Evolutionary conservation across 225 moss, liverwort and hornwort species (phyloP).

Genomic region (Rhytidiadelphus loreus): DNA sequence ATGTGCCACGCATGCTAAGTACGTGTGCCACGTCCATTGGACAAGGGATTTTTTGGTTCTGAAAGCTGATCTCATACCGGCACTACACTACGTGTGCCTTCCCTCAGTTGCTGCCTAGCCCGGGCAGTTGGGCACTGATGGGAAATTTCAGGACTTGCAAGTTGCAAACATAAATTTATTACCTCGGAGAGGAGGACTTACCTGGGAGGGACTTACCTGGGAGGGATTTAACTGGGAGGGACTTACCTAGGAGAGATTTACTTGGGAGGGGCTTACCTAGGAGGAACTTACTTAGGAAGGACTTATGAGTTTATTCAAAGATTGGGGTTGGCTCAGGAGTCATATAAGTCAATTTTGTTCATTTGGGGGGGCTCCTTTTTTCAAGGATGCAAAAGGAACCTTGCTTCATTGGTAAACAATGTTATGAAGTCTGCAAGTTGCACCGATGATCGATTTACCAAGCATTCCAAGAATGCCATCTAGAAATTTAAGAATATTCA

Average conservation of each 20-base stretch:
- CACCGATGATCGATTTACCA: fast-evolving
- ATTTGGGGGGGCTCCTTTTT: fast-evolving
- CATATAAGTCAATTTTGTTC: background rate
- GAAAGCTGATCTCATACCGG: background rate
- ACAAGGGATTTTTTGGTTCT: background rate
- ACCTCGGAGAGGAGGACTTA: no score
- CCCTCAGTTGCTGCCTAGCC: background rate
- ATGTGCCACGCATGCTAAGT: background rate
- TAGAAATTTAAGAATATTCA: background rate
- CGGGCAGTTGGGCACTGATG: no score
- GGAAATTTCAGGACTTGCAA: no score
- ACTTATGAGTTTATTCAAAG: background rate
- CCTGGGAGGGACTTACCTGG: no score
- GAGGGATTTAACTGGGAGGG: no score
- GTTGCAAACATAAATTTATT: no score
- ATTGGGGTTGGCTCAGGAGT: background rate
- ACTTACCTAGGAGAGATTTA: no score
- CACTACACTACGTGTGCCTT: background rate
- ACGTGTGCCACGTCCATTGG: background rate
- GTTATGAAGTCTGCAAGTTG: background rate
- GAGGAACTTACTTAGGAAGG: no score
- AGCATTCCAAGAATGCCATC: fast-evolving
- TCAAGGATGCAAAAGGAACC: background rate
- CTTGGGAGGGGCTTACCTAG: no score
- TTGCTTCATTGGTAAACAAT: background rate